Percentiles rank a stretch among this genome's conserved stretches.
These are phyloP conservation scores for Psilocybe sp. DNA, from an alignment of 768 basidiomycete species.

Conservation along the genomic window DNA sequence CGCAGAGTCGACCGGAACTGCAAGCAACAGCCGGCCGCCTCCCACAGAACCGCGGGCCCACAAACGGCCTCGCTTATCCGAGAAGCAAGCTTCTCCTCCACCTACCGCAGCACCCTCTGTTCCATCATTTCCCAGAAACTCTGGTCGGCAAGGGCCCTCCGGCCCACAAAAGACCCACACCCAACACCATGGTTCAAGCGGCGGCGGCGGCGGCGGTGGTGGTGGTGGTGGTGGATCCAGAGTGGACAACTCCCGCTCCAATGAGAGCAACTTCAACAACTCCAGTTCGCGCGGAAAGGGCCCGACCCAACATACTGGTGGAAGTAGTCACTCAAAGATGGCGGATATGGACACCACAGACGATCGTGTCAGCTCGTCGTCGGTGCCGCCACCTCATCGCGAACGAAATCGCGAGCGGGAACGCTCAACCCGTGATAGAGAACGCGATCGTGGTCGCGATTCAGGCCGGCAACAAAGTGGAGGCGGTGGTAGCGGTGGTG, in stretches of 20 bases:
- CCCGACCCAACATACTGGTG: constrained; percentile 9
- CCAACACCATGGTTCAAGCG: constrained; percentile 11
- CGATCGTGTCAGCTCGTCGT: background rate
- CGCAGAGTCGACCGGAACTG: constrained; percentile 33
- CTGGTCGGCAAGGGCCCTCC: constrained; percentile 18
- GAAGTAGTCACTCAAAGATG: constrained; percentile 9
- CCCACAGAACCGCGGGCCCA: constrained; percentile 81
- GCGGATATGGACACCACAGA: constrained; percentile 13
- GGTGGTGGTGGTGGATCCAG: constrained; percentile 10
- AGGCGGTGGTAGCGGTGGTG: constrained; percentile 3
- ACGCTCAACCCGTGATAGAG: constrained; percentile 20
- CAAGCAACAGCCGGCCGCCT: constrained; percentile 45
- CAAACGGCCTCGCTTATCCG: constrained; percentile 76
- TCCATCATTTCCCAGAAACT: no score
- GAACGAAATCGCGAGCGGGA: constrained; percentile 27
- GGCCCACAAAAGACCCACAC: constrained; percentile 24
- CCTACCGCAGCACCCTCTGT: constrained; percentile 18
- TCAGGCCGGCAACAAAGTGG: constrained; percentile 8
- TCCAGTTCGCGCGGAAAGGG: constrained; percentile 3
- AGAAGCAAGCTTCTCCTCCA: constrained; percentile 33
- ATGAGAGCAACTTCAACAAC: constrained; percentile 6
- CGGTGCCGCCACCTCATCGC: constrained; percentile 16
- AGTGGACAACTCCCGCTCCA: constrained; percentile 6
- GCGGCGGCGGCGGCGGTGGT: background rate
- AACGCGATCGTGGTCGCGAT: constrained; percentile 20